phyloP scores from a whole-genome alignment of 352 stramenopile genomes.

The Phytophthora pseudosyringae region DNA sequence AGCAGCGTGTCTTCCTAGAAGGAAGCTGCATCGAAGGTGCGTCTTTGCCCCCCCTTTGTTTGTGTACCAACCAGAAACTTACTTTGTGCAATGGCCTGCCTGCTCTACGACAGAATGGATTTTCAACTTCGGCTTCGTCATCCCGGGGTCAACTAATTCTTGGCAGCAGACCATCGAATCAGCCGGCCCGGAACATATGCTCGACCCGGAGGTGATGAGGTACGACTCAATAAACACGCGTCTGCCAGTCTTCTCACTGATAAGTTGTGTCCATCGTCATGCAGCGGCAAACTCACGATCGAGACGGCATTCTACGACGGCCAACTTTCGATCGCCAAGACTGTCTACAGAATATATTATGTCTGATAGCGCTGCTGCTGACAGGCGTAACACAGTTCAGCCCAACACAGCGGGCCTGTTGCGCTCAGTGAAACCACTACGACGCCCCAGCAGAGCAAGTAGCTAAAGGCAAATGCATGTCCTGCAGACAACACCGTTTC shows the following conservation, averaged over 20 bases:
- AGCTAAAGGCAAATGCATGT: slow-evolving; percentile 31
- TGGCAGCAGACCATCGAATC: slow-evolving; percentile 97
- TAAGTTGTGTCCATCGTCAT: background rate
- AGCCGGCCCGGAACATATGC: slow-evolving; percentile 88
- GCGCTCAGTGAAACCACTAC: slow-evolving; percentile 4
- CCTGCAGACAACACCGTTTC: slow-evolving; percentile 21
- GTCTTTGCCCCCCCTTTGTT: background rate
- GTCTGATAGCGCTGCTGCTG: slow-evolving; percentile 52
- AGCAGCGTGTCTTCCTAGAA: slow-evolving; percentile 91
- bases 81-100: background rate
- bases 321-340: slow-evolving; percentile 88
- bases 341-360: slow-evolving; percentile 94
- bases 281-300: slow-evolving; percentile 92
- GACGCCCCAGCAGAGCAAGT: slow-evolving; percentile 8
- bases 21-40: slow-evolving; percentile 92
- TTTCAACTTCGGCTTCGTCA: slow-evolving; percentile 96
- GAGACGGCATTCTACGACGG: slow-evolving; percentile 97
- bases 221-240: slow-evolving; percentile 26
- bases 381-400: slow-evolving; percentile 9
- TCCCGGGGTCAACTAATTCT: slow-evolving; percentile 94
- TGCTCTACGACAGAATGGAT: slow-evolving; percentile 83
- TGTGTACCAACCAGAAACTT: background rate
- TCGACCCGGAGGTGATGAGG: slow-evolving; percentile 85
- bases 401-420: slow-evolving; percentile 2
- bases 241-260: background rate